phyloP scores from a whole-genome alignment of 2,329 filamentous ascomycete species.

The Colletotrichum sp. region DNA sequence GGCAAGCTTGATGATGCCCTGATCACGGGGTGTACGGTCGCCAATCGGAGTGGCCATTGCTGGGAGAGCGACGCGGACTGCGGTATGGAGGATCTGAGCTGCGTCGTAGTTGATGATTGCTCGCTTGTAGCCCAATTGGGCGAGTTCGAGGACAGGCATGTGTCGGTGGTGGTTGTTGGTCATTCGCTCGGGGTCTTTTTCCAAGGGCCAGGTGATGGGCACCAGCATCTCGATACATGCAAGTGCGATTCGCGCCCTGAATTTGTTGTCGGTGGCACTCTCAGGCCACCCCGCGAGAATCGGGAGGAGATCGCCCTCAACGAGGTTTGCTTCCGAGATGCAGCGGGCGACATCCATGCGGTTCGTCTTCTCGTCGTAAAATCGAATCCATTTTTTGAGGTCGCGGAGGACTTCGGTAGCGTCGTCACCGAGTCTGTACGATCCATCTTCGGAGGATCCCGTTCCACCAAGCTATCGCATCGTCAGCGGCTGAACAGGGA shows the following conservation, averaged over 20 bases:
- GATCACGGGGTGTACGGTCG: constrained; percentile 80
- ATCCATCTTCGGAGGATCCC: constrained; percentile 78
- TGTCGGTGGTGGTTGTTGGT: constrained; percentile 94
- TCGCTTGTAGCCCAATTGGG: constrained; percentile 89
- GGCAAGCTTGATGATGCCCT: constrained; percentile 90
- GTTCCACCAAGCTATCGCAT: constrained; percentile 79
- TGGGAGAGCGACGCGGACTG: constrained; percentile 81
- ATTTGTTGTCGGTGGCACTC: constrained; percentile 72
- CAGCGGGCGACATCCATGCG: constrained; percentile 95
- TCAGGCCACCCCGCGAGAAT: constrained; percentile 86
- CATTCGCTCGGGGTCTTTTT: constrained; percentile 79
- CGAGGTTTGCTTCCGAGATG: constrained; percentile 88
- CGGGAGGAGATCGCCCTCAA: constrained; percentile 86
- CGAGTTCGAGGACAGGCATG: constrained; percentile 85
- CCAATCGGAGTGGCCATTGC: constrained; percentile 81
- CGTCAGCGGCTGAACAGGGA: constrained; percentile 9
- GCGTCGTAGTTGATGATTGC: constrained; percentile 84
- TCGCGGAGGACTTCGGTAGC: constrained; percentile 91
- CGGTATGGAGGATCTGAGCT: constrained; percentile 78
- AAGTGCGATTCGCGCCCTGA: constrained; percentile 80
- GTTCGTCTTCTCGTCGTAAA: constrained; percentile 93
- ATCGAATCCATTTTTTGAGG: constrained; percentile 91
- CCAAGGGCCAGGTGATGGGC: constrained; percentile 92
- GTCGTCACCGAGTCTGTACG: constrained; percentile 91
- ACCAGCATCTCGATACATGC: constrained; percentile 91